phyloP scores from a whole-genome alignment of 345 rosid species.

The Sapria himalayana region DNA sequence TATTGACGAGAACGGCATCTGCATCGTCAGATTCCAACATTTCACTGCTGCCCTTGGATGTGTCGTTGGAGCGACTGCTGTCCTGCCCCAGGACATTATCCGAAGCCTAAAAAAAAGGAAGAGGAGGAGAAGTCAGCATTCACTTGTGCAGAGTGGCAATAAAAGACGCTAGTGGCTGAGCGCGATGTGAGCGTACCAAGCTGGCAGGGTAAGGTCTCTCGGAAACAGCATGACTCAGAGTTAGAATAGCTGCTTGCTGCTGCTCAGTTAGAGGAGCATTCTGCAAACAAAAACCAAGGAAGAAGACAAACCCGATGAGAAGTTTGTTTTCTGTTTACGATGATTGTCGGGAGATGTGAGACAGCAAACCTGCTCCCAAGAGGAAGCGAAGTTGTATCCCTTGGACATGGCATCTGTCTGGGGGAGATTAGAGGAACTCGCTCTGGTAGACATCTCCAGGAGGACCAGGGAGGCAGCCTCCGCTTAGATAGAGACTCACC shows the following conservation, averaged over 20 bases:
- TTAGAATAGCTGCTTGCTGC: constrained; percentile 49
- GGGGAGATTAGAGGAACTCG: constrained; percentile 30
- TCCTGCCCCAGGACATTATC: constrained; percentile 38
- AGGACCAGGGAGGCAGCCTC: too few species aligned
- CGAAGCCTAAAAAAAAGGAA: constrained; percentile 35
- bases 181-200: too few species aligned
- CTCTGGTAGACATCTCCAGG: constrained; percentile 36
- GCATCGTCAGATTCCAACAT: constrained; percentile 40
- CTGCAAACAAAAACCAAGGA: constrained; percentile 14
- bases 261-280: constrained; percentile 70
- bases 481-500: too few species aligned
- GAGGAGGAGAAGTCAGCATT: too few species aligned
- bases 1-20: constrained; percentile 67
- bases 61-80: constrained; percentile 32
- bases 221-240: constrained; percentile 47
- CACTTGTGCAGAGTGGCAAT: too few species aligned
- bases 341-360: constrained; percentile 8
- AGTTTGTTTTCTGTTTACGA: too few species aligned
- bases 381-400: constrained; percentile 87
- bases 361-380: constrained; percentile 75
- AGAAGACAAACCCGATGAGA: constrained; percentile 2
- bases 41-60: constrained; percentile 19
- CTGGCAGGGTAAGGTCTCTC: constrained; percentile 68
- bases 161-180: too few species aligned
- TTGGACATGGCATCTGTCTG: constrained; percentile 65